Evolutionary conservation across 2,329 filamentous ascomycete species (phyloP), one percentile per base, ranked within the genome.

Genomic region (Pochonia chlamydosporia): DNA sequence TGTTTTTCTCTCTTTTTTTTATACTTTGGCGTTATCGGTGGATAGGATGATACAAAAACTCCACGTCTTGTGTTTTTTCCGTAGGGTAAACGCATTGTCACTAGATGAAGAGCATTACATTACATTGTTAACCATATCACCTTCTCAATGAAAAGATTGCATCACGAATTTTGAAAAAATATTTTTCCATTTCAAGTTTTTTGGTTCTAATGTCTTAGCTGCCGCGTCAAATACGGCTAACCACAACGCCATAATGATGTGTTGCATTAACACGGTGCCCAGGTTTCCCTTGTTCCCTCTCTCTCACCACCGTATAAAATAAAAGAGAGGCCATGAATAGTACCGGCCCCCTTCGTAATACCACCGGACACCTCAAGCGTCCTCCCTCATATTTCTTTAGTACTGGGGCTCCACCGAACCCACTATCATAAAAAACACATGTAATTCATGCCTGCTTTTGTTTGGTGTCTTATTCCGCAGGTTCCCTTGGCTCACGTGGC

Each of bases 201-300:
- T 60, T 60, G 55, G 59, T 62, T 56, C 42, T 47, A 58, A 60
- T 64, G 57, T 55, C 56, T 60, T 53, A 56, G 58, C 51, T 59
- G 58, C 56, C 59, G 56, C 57, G 58, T 55, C 24, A 45, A 36
- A 49, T 55, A 58, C 56, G 59, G 58, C 62, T 55, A 59, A 46
- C 65, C 61, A 59, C 64, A 67, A 66, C 65, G 65, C 65, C 63
- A 58, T 60, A 57, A 63, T 65, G 59, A 55, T 55, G 62, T 52
- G 52, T 50, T 58, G 56, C 59, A 56, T 50, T n/a, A 62, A 63
- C 58, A 59, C 56, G 58, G 58, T 60, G 60, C 59, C 61, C 58
- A 57, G 57, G 54, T 54, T 31, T 54, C n/a, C n/a, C 55, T 52
- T 51, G 58, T 54, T 55, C 52, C 10, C 4, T 26, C 31, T n/a